These are phyloP conservation scores for Kodamaea neixiangensis DNA, from an alignment of 805 yeast species.

Conservation along the genomic window DNA sequence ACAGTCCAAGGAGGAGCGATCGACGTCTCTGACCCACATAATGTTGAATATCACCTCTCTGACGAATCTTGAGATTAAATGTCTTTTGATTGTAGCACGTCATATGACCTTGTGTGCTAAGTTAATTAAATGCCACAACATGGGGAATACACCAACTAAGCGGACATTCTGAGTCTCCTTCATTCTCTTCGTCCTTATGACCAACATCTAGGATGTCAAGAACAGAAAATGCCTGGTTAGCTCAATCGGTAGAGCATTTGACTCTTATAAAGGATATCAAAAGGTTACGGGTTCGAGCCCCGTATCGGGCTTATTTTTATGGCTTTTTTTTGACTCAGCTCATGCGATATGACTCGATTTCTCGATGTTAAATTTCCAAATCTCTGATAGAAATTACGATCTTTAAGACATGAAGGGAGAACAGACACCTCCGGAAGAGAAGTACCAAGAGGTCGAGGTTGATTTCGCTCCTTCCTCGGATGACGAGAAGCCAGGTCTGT, in stretches of 20 bases:
- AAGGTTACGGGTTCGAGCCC: conserved; percentile 22
- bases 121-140: too few species aligned
- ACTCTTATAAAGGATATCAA: conserved; percentile 16
- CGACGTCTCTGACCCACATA: too few species aligned
- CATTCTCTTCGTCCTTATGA: too few species aligned
- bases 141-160: too few species aligned
- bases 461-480: background rate
- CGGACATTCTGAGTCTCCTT: too few species aligned
- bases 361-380: background rate
- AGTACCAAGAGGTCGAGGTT: background rate
- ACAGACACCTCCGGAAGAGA: background rate
- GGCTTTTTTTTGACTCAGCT: background rate
- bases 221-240: conserved; percentile 8
- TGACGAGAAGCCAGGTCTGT: background rate
- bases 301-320: conserved; percentile 18
- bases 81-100: too few species aligned
- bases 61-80: too few species aligned
- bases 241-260: conserved; percentile 12
- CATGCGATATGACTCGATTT: background rate
- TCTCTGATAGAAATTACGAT: background rate
- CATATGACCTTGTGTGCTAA: too few species aligned
- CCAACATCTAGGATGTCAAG: too few species aligned
- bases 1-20: too few species aligned
- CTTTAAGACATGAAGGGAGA: background rate
- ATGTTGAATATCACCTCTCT: too few species aligned